Base-by-base conservation (phyloP, 108 stramenopile species). In the Fragilaria radians region DNA sequence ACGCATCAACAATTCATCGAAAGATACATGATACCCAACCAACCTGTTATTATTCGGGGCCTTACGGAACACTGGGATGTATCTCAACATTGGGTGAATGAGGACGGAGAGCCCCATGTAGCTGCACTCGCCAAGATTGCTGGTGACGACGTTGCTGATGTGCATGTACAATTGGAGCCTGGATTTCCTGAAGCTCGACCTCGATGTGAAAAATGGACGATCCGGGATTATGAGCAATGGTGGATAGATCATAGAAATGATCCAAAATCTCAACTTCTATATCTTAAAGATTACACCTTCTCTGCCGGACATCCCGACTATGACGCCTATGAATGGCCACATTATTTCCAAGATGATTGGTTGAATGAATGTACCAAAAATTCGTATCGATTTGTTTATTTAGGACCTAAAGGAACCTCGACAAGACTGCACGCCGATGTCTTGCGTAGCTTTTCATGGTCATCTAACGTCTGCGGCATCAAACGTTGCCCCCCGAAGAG, bases 391-490 rank as follows among this genome's bases (percentile, higher is more conserved):
- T 86, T 86, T 57, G 67, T 78, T 1, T 86, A 86, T 48, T 66
- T 73, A 56, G 85, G 85, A 3, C 81, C 85, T 1, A 34, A 32
- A 2, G 75, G 69, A 56, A 74, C 85, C 1, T 55, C 27, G n/a
- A 87, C 85, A 9, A 32, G 46, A 9, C 36, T 87, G 28, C 85
- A 87, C 58, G 71, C 77, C 5, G 85, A 87, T 68, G 85, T 87
- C 2, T 54, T 81, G 22, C 66, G 68, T 29, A 70, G 68, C 30
- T 83, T 73, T 55, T 75, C 73, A 4, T 87, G 85, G 85, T 74
- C 72, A 9, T 59, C 48, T 45, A 87, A 87, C 63, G 80, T 87
- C 2, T 46, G 48, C 1, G 85, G 85, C 0, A 64, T 11, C 30
- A 87, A 87, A 54, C 54, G 59, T 36, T 87, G 85, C 51, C 32